Conservation (phyloP, 176 grass and related monocot species). For the Metroxylon sagu region DNA sequence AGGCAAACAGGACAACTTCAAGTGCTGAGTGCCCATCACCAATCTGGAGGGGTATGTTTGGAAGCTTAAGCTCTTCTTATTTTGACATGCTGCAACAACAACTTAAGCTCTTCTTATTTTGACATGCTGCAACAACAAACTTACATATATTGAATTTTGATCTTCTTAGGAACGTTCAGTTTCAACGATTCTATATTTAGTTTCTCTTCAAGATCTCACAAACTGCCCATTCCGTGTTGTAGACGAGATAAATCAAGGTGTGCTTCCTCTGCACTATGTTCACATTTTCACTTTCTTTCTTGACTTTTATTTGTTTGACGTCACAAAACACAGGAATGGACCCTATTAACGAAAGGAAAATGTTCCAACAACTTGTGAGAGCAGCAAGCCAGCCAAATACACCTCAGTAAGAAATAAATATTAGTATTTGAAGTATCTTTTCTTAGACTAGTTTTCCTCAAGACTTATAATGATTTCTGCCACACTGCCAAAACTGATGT, state of each 20-base stretch:
- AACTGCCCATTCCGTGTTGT: constrained; percentile 89
- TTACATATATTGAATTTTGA: constrained; percentile 10
- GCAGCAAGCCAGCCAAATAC: constrained; percentile 85
- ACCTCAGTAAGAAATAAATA: constrained; percentile 54
- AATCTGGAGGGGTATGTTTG: constrained; percentile 88
- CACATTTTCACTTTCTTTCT: not conserved
- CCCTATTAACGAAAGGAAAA: constrained; percentile 96
- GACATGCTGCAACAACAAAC: not conserved
- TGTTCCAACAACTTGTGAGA: constrained; percentile 98
- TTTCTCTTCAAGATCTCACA: constrained; percentile 96
- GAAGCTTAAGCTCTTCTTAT: not conserved
- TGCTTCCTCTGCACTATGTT: not conserved
- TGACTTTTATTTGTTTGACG: not conserved
- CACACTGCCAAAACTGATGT: not conserved
- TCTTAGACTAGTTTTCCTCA: not conserved
- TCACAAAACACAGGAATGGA: constrained; percentile 69
- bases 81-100: too few relatives aligned
- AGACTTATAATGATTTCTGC: constrained; percentile 1
- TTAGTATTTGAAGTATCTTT: not conserved
- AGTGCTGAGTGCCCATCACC: constrained; percentile 88
- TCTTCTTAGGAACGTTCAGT: constrained; percentile 77
- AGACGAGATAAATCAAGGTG: constrained; percentile 98
- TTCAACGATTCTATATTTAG: constrained; percentile 91
- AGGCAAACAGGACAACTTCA: constrained; percentile 91
- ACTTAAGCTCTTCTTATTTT: too few relatives aligned